Evolutionary conservation across 2,329 filamentous ascomycete species (phyloP).

Genomic region (Mycosphaerella arachidis): DNA sequence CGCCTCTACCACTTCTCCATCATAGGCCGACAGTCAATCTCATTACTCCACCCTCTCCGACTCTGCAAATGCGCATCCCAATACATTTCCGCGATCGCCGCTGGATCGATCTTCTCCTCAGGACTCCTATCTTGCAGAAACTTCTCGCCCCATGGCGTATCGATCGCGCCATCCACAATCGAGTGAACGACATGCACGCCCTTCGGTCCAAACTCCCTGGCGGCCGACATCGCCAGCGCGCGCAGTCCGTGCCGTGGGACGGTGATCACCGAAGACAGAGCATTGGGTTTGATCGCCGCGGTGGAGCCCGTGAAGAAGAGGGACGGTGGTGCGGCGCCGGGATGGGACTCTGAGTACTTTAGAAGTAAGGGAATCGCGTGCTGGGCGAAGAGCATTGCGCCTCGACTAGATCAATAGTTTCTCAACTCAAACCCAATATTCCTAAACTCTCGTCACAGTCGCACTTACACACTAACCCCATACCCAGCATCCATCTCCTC

Average conservation of each 20-base stretch:
- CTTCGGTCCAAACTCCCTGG: slow-evolving; percentile 75
- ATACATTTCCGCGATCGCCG: slow-evolving; percentile 82
- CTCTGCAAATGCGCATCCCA: slow-evolving; percentile 80
- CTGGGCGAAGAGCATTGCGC: slow-evolving; percentile 72
- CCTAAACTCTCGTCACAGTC: too few species aligned
- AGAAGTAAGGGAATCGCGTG: slow-evolving; percentile 65
- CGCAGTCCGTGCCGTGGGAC: slow-evolving; percentile 73
- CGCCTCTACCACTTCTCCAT: slow-evolving; percentile 67
- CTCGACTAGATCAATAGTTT: slow-evolving; percentile 43
- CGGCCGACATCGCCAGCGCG: slow-evolving; percentile 67
- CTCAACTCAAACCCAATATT: background rate
- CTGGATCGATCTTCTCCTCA: slow-evolving; percentile 65
- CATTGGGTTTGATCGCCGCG: slow-evolving; percentile 66
- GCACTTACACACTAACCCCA: slow-evolving; percentile 38
- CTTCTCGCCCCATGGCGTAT: slow-evolving; percentile 65
- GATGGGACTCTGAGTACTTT: slow-evolving; percentile 44
- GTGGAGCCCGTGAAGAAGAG: slow-evolving; percentile 83
- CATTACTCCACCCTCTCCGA: slow-evolving; percentile 70
- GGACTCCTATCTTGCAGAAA: slow-evolving; percentile 49
- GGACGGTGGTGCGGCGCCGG: slow-evolving; percentile 58
- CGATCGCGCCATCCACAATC: slow-evolving; percentile 71
- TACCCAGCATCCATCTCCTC: slow-evolving; percentile 51
- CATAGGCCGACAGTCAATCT: slow-evolving; percentile 72
- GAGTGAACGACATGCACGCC: slow-evolving; percentile 77
- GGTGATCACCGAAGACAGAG: slow-evolving; percentile 65